Evolutionary conservation across 1,139 yeast genomes (phyloP).

Genomic region (Pichia sp.): DNA sequence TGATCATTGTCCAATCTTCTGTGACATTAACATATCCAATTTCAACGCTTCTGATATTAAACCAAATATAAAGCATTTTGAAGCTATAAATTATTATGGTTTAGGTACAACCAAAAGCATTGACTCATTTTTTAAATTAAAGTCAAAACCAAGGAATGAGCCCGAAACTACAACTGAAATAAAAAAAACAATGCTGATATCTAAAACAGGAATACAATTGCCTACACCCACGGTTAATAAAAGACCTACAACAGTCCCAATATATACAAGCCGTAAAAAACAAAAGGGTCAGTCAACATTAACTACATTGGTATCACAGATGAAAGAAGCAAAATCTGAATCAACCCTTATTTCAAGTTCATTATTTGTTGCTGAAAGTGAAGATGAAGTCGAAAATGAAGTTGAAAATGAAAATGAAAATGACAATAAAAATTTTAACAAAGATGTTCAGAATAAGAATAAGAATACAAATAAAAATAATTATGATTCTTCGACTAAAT

Average conservation of each 20-base stretch:
- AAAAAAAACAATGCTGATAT: no score
- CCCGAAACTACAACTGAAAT: no score
- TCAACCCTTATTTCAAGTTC: slow-evolving; percentile 1
- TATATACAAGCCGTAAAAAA: slow-evolving; percentile 22
- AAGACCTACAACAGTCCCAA: slow-evolving; percentile 3
- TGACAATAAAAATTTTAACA: no score
- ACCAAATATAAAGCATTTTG: slow-evolving; percentile 36
- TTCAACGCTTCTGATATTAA: neutral
- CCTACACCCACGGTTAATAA: no score
- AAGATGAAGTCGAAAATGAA: slow-evolving; percentile 12
- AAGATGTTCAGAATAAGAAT: neutral
- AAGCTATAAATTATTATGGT: slow-evolving; percentile 49
- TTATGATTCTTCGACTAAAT: no score
- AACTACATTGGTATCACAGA: slow-evolving; percentile 23
- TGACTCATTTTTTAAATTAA: slow-evolving; percentile 37
- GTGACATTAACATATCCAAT: slow-evolving; percentile 44
- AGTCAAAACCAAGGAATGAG: neutral
- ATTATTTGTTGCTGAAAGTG: slow-evolving; percentile 16
- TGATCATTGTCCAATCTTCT: slow-evolving; percentile 88
- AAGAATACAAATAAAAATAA: no score
- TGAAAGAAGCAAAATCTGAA: neutral
- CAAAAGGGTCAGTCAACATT: slow-evolving; percentile 23
- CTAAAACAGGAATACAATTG: no score
- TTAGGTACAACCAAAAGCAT: slow-evolving; percentile 49
- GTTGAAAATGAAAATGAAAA: no score